A percentile compares a stretch with the other conserved stretches of the same genome.
Evolutionary conservation across 768 basidiomycete species (phyloP).

Genomic region (Amanita jacksonii): DNA sequence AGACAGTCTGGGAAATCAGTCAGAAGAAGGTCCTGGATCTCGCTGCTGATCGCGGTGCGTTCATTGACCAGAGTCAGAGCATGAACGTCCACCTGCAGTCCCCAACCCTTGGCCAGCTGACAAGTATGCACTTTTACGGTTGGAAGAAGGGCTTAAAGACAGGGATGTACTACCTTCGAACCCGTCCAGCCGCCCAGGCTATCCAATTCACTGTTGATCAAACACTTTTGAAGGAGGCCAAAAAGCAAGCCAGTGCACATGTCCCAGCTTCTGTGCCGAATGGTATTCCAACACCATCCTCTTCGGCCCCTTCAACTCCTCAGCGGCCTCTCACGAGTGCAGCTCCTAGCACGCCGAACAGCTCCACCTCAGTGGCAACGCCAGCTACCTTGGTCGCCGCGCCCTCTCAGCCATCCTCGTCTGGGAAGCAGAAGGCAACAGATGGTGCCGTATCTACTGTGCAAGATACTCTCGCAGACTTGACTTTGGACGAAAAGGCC

Average conservation of each 20-base stretch:
- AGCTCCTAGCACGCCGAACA: background rate
- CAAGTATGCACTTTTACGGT: conserved; percentile 98
- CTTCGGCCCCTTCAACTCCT: conserved; percentile 8
- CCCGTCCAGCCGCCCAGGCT: conserved; percentile 88
- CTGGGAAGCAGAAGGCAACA: background rate
- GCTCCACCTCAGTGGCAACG: background rate
- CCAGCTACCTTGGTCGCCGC: background rate
- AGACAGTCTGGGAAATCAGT: conserved; percentile 99
- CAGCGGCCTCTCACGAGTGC: background rate
- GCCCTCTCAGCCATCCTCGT: conserved; percentile 8
- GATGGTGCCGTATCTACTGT: background rate
- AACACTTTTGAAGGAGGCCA: conserved; percentile 57
- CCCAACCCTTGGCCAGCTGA: conserved; percentile 86
- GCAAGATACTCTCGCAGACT: conserved; percentile 17
- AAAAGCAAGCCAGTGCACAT: conserved; percentile 30
- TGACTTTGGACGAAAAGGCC: conserved; percentile 36
- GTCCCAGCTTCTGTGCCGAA: conserved; percentile 15
- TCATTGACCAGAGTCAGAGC: conserved; percentile 93
- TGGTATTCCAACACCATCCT: conserved; percentile 24
- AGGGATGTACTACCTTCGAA: conserved; percentile 96
- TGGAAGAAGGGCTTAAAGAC: conserved; percentile 99
- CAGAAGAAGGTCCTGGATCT: conserved; percentile 98
- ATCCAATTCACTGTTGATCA: conserved; percentile 98
- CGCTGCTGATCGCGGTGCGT: conserved; percentile 97
- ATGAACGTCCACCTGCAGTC: conserved; percentile 89